Evolutionary conservation across 2,329 filamentous ascomycete species (phyloP), one percentile per base, ranked within the genome.

Genomic region (Westerdykella aurantiaca): DNA sequence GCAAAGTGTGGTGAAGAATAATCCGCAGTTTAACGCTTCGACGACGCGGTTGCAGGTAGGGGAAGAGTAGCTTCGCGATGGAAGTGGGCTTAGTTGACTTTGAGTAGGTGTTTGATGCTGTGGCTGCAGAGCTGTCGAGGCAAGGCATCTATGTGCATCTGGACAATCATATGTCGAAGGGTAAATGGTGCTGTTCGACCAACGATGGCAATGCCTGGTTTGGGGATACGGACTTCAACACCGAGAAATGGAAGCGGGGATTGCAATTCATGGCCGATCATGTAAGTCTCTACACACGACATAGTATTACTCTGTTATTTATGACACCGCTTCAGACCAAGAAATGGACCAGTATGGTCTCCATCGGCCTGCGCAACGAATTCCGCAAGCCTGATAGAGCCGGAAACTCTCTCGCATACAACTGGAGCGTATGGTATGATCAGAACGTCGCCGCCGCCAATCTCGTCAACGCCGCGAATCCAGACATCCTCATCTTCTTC

Each of bases 131-230:
- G 39, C 72, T 81, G 9, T 74, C 72, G 60, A 68, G 71, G 13
- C 68, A 62, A 42, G 45, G 54, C 6, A 60, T 66, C 9, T 61
- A 64, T 22, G 60, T 66, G 5, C 60, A 64, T 38, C 52, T 66
- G 10, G 62, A 66, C 43, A 66, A 66, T 46, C 62, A 66, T 40
- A 63, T 64, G 57, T 63, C 60, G 2, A 64, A 60, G 34, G 62
- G 59, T 4, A 52, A 51, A 21, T 66, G 62, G 62, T 66, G 62
- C 47, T 66, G 61, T 41, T 43, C 47, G 16, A 48, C 40, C 3
- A 48, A 41, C 25, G 78, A 81, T 57, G 77, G 78, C 37, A 81
- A 81, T 57, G 75, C 77, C 29, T 82, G 78, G 78, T 81, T 79
- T 73, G 74, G 74, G 43, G 66, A 73, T 37, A 77, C 70, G 2